phyloP scores from a whole-genome alignment of 345 rosid species.

The Streptanthus diversifolius region DNA sequence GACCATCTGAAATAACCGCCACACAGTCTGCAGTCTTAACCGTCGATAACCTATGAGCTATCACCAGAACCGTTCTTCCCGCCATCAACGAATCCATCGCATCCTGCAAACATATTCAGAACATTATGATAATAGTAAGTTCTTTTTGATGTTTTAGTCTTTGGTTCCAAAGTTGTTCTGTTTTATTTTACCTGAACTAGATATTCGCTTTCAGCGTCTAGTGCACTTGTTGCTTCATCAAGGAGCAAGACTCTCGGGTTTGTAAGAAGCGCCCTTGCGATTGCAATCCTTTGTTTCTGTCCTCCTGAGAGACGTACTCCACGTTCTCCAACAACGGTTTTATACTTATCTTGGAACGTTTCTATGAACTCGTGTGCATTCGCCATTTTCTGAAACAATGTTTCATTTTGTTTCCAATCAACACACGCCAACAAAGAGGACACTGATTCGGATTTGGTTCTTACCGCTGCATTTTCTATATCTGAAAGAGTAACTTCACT shows the following conservation, averaged over 20 bases:
- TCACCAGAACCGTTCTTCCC: constrained; percentile 91
- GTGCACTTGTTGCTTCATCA: constrained; percentile 97
- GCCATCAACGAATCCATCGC: constrained; percentile 95
- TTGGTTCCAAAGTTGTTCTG: neutral
- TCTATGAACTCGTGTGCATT: constrained; percentile 88
- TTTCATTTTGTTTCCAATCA: too few relatives aligned
- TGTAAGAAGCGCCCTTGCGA: constrained; percentile 87
- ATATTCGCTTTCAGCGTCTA: constrained; percentile 93
- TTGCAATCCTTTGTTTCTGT: constrained; percentile 88
- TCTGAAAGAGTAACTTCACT: constrained; percentile 53
- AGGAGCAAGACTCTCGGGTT: constrained; percentile 76
- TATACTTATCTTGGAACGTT: constrained; percentile 70
- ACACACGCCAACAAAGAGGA: too few relatives aligned
- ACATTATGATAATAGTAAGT: neutral
- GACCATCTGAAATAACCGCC: constrained; percentile 82
- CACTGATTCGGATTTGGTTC: too few relatives aligned
- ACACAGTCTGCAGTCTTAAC: constrained; percentile 81
- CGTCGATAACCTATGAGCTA: constrained; percentile 90
- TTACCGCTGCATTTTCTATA: constrained; percentile 74
- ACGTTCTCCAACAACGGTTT: constrained; percentile 82
- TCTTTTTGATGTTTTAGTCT: neutral
- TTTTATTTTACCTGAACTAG: constrained; percentile 67
- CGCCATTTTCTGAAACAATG: constrained; percentile 94
- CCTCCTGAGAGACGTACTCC: constrained; percentile 95
- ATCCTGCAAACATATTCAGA: constrained; percentile 46